Percentiles rank a stretch among this genome's conserved stretches.
phyloP scores from a whole-genome alignment of 2,329 filamentous ascomycete species.

The Clonostachys sp. region DNA sequence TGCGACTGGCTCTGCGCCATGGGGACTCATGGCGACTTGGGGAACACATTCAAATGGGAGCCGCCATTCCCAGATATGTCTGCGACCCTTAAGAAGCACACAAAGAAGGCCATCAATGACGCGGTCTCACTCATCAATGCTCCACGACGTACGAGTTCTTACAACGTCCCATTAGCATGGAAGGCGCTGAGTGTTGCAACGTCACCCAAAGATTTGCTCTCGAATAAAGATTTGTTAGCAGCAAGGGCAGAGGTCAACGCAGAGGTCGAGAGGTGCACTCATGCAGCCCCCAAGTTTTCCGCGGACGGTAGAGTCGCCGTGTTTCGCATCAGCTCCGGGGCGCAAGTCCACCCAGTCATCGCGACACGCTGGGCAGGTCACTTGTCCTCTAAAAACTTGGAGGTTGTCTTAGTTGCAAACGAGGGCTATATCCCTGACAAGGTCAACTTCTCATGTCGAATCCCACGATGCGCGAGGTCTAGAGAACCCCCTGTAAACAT shows the following conservation, averaged over 20 bases:
- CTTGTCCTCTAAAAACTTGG: conserved; percentile 51
- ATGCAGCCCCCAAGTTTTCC: conserved; percentile 59
- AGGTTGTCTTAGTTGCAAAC: conserved; percentile 64
- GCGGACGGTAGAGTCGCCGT: conserved; percentile 58
- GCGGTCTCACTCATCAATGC: conserved; percentile 62
- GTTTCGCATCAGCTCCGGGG: conserved; percentile 52
- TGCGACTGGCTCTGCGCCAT: conserved; percentile 61
- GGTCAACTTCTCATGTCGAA: conserved; percentile 64
- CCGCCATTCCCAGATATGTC: conserved; percentile 64
- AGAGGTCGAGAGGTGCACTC: conserved; percentile 32
- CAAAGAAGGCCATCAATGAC: conserved; percentile 58
- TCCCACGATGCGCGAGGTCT: conserved; percentile 50
- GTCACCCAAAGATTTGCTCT: conserved; percentile 45
- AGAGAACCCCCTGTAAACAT: conserved; percentile 56
- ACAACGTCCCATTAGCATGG: conserved; percentile 59
- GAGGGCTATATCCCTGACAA: conserved; percentile 58
- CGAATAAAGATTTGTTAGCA: conserved; percentile 39
- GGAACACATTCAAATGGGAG: conserved; percentile 60
- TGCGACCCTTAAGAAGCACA: conserved; percentile 51
- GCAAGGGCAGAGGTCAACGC: conserved; percentile 32
- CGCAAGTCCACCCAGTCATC: conserved; percentile 64
- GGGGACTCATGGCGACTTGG: conserved; percentile 64
- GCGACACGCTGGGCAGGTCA: conserved; percentile 63
- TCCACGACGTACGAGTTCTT: conserved; percentile 56
- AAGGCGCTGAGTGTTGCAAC: conserved; percentile 44